A percentile compares a stretch with the other conserved stretches of the same genome.
Evolutionary conservation across 1,284 basidiomycete species (phyloP).

Genomic region (Mycena sp.): DNA sequence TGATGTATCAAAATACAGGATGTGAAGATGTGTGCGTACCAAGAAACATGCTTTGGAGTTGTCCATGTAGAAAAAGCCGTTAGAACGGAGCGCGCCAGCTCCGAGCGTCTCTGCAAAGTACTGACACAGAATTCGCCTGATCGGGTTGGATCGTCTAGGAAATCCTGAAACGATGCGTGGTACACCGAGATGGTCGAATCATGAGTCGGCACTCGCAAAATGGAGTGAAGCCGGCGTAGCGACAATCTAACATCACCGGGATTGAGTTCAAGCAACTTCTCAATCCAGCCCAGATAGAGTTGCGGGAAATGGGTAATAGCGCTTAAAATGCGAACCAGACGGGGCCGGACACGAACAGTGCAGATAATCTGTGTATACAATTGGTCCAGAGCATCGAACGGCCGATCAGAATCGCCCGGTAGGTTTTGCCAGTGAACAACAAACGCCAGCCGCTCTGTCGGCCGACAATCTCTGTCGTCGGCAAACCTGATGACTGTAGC

Average conservation of each 20-base stretch:
- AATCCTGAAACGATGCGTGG: background rate
- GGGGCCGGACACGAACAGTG: background rate
- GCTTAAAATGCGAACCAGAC: background rate
- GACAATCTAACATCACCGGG: background rate
- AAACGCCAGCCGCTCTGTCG: background rate
- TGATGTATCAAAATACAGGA: background rate
- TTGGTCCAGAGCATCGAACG: background rate
- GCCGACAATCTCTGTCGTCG: background rate
- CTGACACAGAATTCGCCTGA: background rate
- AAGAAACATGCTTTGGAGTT: background rate
- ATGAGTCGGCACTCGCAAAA: background rate
- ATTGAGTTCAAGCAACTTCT: background rate
- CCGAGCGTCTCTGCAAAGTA: background rate
- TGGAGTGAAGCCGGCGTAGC: background rate
- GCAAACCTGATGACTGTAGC: background rate
- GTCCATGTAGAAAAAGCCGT: background rate
- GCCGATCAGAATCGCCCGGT: background rate
- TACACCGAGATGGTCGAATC: background rate
- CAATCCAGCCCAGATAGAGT: background rate
- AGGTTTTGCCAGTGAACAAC: background rate
- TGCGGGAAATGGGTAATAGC: background rate
- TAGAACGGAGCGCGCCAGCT: background rate
- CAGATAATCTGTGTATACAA: background rate
- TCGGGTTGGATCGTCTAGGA: background rate
- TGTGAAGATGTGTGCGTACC: background rate